A percentile compares a stretch with the other conserved stretches of the same genome.
These are phyloP conservation scores for Tetrapisispora fleetii DNA, from an alignment of 805 yeast genomes.

Conservation along the genomic window DNA sequence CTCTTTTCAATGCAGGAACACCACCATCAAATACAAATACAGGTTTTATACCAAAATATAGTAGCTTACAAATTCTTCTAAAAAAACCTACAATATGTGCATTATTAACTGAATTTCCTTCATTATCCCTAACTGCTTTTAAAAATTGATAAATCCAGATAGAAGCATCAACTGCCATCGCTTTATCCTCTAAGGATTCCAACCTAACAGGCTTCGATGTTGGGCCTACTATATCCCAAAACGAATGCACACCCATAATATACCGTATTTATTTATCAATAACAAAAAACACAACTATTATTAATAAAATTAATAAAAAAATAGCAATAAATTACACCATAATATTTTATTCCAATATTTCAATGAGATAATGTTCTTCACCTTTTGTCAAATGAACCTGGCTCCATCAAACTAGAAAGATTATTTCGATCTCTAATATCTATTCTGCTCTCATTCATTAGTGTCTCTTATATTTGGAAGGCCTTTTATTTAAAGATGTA, in stretches of 20 bases:
- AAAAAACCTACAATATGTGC: slow-evolving; percentile 95
- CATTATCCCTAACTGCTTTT: slow-evolving; percentile 83
- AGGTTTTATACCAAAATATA: slow-evolving; percentile 80
- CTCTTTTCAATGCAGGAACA: slow-evolving; percentile 73
- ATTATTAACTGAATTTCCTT: slow-evolving; percentile 65
- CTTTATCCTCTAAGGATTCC: slow-evolving; percentile 69
- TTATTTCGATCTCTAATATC: too few species aligned
- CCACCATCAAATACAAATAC: slow-evolving; percentile 95
- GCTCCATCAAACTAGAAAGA: too few species aligned
- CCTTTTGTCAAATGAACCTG: too few species aligned
- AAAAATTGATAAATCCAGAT: slow-evolving; percentile 97
- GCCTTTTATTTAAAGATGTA: too few species aligned
- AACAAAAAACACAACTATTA: not conserved
- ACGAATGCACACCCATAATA: slow-evolving; percentile 92
- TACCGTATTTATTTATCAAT: not conserved
- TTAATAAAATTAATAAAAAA: not conserved
- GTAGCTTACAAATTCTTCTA: slow-evolving; percentile 79
- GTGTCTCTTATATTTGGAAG: too few species aligned
- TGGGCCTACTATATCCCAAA: slow-evolving; percentile 89
- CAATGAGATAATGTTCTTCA: too few species aligned
- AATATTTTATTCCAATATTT: not conserved
- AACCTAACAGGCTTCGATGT: slow-evolving; percentile 83
- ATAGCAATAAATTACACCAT: not conserved
- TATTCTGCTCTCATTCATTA: too few species aligned
- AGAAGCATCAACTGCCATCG: slow-evolving; percentile 92